Evolutionary conservation across 768 basidiomycete genomes (phyloP), one percentile per base, ranked within the genome.

Genomic region (Boletus rubropictus): DNA sequence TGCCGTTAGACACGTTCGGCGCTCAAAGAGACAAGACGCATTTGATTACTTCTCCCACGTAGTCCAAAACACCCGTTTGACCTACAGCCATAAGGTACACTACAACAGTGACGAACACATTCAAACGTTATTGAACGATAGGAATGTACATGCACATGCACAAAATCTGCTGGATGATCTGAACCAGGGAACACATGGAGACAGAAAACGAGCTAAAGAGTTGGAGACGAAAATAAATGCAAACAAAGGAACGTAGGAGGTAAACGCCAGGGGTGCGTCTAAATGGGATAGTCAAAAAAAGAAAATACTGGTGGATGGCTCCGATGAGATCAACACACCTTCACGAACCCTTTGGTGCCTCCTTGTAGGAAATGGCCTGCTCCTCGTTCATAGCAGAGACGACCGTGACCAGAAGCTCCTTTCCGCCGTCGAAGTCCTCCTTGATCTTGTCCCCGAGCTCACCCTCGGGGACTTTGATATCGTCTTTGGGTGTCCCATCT

Each of bases 341-440:
- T 64, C 41, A 60, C 44, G 46, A 14, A 46, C 75, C 76, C 72
- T 85, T 84, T 55, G 90, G 89, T 46, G 88, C 86, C 69, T 94
- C 92, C 80, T 97, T 95, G 70, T 44, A 81, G 57, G 89, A 84
- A 63, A 95, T 85, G 53, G 87, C 83, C 76, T 85, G 84, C 73
- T 96, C 93, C 72, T 97, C 92, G 52, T 76, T 78, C 94, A 98
- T 97, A 62, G 95, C 86, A 56, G 77, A 71, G 66, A 92, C 74
- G 64, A 92, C 81, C 58, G 89, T 93, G 69, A 94, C 81, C 49
- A 89, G 72, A 53, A 94, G 74, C 50, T 94, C 92, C 71, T 91
- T 90, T 69, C 87, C 91, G 0, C 74, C 82, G 0, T 96, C 89
- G 62, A 96, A 97, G 21, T 60, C 82, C 5, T 39, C 24, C 60